phyloP scores from a whole-genome alignment of 495 filamentous ascomycete species.

The Penicillium steckii region DNA sequence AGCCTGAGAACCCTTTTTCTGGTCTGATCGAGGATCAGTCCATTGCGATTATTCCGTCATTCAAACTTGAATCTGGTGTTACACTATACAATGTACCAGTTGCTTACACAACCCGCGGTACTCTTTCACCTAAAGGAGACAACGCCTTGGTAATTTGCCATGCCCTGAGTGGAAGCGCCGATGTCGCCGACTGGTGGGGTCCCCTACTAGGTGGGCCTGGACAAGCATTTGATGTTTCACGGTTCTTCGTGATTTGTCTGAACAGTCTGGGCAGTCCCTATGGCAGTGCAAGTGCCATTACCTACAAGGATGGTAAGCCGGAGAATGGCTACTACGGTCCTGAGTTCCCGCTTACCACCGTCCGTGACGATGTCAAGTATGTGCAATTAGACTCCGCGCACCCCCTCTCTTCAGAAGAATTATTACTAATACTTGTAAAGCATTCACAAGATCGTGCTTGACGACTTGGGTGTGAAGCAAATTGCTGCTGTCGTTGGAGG shows the following conservation, averaged over 20 bases:
- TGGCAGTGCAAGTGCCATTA: slow-evolving; percentile 93
- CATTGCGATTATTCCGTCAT: slow-evolving; percentile 80
- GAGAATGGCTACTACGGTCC: slow-evolving; percentile 81
- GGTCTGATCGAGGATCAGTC: slow-evolving; percentile 82
- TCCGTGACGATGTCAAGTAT: slow-evolving; percentile 92
- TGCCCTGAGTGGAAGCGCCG: slow-evolving; percentile 91
- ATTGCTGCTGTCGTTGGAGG: slow-evolving; percentile 90
- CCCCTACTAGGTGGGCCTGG: slow-evolving; percentile 86
- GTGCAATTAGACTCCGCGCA: slow-evolving; percentile 11
- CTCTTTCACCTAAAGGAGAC: slow-evolving; percentile 69
- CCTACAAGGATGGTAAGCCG: slow-evolving; percentile 75
- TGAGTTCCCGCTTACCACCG: slow-evolving; percentile 93
- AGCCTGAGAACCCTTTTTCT: slow-evolving; percentile 92
- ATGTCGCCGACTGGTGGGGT: slow-evolving; percentile 98
- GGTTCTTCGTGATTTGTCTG: slow-evolving; percentile 93
- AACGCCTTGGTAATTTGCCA: slow-evolving; percentile 98
- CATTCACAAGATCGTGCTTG: slow-evolving; percentile 86
- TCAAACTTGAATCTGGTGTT: slow-evolving; percentile 91
- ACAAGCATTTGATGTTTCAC: slow-evolving; percentile 85
- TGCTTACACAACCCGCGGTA: slow-evolving; percentile 85
- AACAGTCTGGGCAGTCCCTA: slow-evolving; percentile 97
- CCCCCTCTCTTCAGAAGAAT: not conserved
- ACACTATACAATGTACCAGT: slow-evolving; percentile 85
- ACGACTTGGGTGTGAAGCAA: slow-evolving; percentile 82
- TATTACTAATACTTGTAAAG: slow-evolving; percentile 44